A percentile compares a stretch with the other conserved stretches of the same genome.
These are phyloP conservation scores for Colletotrichum ledebouriae DNA, from an alignment of 2,329 filamentous ascomycete genomes.

Conservation along the genomic window DNA sequence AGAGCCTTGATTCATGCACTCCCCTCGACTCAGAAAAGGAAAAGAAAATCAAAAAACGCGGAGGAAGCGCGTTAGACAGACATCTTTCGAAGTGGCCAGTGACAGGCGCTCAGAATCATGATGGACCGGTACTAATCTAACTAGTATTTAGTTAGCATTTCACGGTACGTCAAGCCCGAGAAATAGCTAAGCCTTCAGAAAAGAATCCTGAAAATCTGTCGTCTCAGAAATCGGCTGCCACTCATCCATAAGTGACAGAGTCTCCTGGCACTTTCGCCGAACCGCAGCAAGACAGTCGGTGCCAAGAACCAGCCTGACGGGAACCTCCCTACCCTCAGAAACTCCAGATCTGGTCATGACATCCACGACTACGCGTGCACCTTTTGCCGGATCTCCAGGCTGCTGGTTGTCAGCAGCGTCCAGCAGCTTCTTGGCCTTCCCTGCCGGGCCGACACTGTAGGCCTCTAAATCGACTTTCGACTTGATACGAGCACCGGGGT, in stretches of 20 bases:
- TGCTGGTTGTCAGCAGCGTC: slow-evolving; percentile 60
- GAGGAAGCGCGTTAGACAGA: no score
- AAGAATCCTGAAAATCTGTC: slow-evolving; percentile 48
- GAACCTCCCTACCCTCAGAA: slow-evolving; percentile 63
- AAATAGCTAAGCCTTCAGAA: not conserved
- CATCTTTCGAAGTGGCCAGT: no score
- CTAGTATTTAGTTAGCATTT: no score
- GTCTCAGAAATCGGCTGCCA: slow-evolving; percentile 61
- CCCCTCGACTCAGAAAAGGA: no score
- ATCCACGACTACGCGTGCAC: slow-evolving; percentile 65
- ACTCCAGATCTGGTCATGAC: slow-evolving; percentile 64
- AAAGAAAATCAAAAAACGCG: no score
- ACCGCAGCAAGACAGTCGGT: slow-evolving; percentile 61
- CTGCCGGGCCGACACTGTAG: slow-evolving; percentile 50
- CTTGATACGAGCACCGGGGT: slow-evolving; percentile 49
- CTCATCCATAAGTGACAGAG: slow-evolving; percentile 59
- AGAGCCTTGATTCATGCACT: no score
- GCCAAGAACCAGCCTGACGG: slow-evolving; percentile 67
- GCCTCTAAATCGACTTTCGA: slow-evolving; percentile 50
- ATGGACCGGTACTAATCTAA: no score
- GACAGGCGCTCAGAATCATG: no score
- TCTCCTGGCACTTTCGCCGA: slow-evolving; percentile 58
- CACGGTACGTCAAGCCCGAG: no score
- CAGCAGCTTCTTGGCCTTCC: slow-evolving; percentile 49
- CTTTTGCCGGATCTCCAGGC: slow-evolving; percentile 68